These are phyloP conservation scores for Handroanthus guayacan DNA, from an alignment of 257 asterid species.

Conservation along the genomic window DNA sequence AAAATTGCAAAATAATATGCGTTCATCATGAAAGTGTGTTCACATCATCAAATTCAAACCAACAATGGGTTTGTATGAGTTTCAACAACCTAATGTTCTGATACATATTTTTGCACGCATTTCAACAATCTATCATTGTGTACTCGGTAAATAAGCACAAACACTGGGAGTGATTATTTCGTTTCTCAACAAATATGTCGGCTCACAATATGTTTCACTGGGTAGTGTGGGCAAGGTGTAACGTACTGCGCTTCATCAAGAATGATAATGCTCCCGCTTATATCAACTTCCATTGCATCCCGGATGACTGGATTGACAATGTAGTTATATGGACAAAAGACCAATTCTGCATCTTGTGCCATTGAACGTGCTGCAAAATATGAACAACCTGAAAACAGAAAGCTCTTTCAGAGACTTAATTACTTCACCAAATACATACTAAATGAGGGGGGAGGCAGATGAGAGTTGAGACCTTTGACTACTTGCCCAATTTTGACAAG, in stretches of 20 bases:
- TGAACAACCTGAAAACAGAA: slow-evolving; percentile 83
- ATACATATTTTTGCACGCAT: slow-evolving; percentile 4
- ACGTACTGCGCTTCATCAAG: slow-evolving; percentile 99
- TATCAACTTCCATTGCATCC: slow-evolving; percentile 89
- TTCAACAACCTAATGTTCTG: background rate
- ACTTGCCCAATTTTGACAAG: slow-evolving; percentile 92
- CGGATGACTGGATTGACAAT: slow-evolving; percentile 83
- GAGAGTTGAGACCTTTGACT: slow-evolving; percentile 69
- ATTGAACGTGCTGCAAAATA: slow-evolving; percentile 85
- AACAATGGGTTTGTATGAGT: no score
- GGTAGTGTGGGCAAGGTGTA: slow-evolving; percentile 29
- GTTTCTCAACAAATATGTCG: slow-evolving; percentile 27
- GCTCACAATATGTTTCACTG: slow-evolving; percentile 16
- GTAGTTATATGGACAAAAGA: slow-evolving; percentile 96
- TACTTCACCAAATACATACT: slow-evolving; percentile 22
- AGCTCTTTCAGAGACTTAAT: slow-evolving; percentile 40
- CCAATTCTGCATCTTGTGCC: slow-evolving; percentile 87
- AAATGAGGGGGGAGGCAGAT: slow-evolving; percentile 21
- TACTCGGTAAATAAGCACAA: slow-evolving; percentile 23
- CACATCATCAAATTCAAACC: no score
- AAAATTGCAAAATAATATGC: slow-evolving; percentile 14
- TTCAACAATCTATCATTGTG: slow-evolving; percentile 16
- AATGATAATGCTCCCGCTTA: slow-evolving; percentile 73
- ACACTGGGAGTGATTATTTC: slow-evolving; percentile 21
- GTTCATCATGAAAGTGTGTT: background rate